Evolutionary conservation across 768 basidiomycete genomes (phyloP), one percentile per base, ranked within the genome.

Genomic region (Naganishia vishniacii): DNA sequence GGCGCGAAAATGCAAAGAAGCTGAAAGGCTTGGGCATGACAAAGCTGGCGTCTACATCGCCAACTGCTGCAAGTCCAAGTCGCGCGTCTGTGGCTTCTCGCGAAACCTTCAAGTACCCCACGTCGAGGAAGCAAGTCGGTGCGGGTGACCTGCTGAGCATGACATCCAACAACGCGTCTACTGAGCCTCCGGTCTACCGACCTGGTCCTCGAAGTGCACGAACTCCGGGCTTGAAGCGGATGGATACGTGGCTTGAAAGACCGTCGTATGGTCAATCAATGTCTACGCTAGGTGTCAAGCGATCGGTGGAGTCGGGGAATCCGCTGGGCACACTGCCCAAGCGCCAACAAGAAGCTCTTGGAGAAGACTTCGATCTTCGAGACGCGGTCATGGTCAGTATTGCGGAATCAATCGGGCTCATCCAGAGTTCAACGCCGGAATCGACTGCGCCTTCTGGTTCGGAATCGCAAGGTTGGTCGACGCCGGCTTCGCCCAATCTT

Each of bases 321-420:
- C 3, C 28, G 46, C 37, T 56, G 5, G 49, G 48, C 12, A 23
- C 29, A 15, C 15, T 49, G 40, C 26, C 28, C 16, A 56, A n/a
- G 37, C 37, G 62, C 18, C 48, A 45, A 37, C 62, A 63, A 16
- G 62, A 63, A 25, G 51, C 48, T 6, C 20, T 63, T 4, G 42
- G 44, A 8, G 87, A 86, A 26, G 90, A 93, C 23, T 93, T 97
- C 69, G 91, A 98, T 75, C 83, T 98, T n/a, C 84, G 90, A 37
- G 90, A 92, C 69, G 92, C 90, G 69, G 93, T 99, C 32, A 92
- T 98, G 91, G 88, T 88, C 0, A 94, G 91, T 75, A 93, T 99
- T 65, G 92, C 94, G 0, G 93, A 94, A 75, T 94, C 91, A 1
- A 98, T 99, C 64, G 95, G 95, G 3, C 81, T 99, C 13, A 79